These are phyloP conservation scores for Fusarium oligoseptatum DNA, from an alignment of 2,329 filamentous ascomycete genomes.

Conservation along the genomic window DNA sequence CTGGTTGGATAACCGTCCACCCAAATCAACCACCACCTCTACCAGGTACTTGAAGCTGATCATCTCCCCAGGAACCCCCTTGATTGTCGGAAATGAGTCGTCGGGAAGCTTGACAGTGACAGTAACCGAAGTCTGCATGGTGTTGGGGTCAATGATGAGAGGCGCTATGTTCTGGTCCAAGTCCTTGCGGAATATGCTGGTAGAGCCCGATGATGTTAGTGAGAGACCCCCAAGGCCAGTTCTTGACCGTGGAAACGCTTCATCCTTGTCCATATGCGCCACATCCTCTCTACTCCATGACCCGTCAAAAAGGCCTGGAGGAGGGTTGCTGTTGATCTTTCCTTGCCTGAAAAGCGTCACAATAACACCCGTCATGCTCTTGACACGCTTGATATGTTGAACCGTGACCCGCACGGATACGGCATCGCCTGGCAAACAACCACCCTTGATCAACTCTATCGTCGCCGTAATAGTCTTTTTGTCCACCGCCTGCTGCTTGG, in stretches of 20 bases:
- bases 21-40: constrained; percentile 92
- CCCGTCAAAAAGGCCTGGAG: constrained; percentile 62
- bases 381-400: constrained; percentile 88
- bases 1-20: constrained; percentile 85
- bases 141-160: constrained; percentile 86
- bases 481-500: constrained; percentile 62
- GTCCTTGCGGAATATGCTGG: constrained; percentile 95
- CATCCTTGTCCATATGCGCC: constrained; percentile 80
- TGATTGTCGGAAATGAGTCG: constrained; percentile 92
- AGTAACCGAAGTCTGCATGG: constrained; percentile 82
- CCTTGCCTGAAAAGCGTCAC: constrained; percentile 93
- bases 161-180: constrained; percentile 90
- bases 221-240: constrained; percentile 90
- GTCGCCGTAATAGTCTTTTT: constrained; percentile 88
- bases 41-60: constrained; percentile 95
- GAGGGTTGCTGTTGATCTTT: constrained; percentile 83
- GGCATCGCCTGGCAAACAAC: constrained; percentile 87
- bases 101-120: constrained; percentile 89
- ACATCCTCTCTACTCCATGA: constrained; percentile 72
- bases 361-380: constrained; percentile 93
- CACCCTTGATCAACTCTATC: constrained; percentile 84
- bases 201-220: constrained; percentile 86
- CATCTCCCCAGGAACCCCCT: constrained; percentile 89
- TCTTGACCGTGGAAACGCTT: constrained; percentile 88
- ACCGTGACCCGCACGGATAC: constrained; percentile 85